phyloP scores from a whole-genome alignment of 2,329 filamentous ascomycete genomes.

The Colletotrichum neosansevieriae region DNA sequence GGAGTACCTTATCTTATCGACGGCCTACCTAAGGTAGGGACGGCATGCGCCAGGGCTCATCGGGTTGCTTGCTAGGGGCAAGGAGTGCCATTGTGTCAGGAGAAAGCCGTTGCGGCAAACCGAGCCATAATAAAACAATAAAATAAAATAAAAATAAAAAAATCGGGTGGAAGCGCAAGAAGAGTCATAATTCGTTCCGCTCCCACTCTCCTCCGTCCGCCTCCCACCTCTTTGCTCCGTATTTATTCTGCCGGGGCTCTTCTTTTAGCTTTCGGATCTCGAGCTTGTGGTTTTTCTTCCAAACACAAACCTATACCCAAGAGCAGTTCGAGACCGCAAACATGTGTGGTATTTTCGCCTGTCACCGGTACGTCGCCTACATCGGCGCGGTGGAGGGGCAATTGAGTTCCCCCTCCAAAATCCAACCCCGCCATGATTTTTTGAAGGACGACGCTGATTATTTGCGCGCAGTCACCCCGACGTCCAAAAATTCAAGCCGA shows the following conservation, averaged over 20 bases:
- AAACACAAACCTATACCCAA: slow-evolving; percentile 19
- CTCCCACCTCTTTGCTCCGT: slow-evolving; percentile 36
- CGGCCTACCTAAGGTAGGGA: neutral
- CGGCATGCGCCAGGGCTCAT: slow-evolving; percentile 25
- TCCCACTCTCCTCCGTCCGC: slow-evolving; percentile 23
- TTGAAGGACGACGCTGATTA: slow-evolving; percentile 41
- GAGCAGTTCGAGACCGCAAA: slow-evolving; percentile 55
- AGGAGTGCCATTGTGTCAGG: slow-evolving; percentile 37
- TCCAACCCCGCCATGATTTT: slow-evolving; percentile 48
- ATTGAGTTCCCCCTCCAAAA: slow-evolving; percentile 43
- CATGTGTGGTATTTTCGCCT: slow-evolving; percentile 98
- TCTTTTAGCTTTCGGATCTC: slow-evolving; percentile 24
- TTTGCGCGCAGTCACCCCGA: slow-evolving; percentile 78
- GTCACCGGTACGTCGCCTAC: slow-evolving; percentile 77
- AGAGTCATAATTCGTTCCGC: slow-evolving; percentile 38
- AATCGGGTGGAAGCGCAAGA: slow-evolving; percentile 37
- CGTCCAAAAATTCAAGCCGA: slow-evolving; percentile 96
- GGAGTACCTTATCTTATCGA: slow-evolving; percentile 28
- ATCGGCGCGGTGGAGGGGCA: slow-evolving; percentile 52
- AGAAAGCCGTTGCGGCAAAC: slow-evolving; percentile 28
- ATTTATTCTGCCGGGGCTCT: slow-evolving; percentile 34
- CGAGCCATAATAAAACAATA: slow-evolving; percentile 8
- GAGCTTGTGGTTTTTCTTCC: slow-evolving; percentile 20
- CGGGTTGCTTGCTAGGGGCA: slow-evolving; percentile 23
- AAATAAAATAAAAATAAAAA: slow-evolving; percentile 36